These are phyloP conservation scores for Metschnikowia drakensbergensis DNA, from an alignment of 805 yeast genomes.

Conservation along the genomic window DNA sequence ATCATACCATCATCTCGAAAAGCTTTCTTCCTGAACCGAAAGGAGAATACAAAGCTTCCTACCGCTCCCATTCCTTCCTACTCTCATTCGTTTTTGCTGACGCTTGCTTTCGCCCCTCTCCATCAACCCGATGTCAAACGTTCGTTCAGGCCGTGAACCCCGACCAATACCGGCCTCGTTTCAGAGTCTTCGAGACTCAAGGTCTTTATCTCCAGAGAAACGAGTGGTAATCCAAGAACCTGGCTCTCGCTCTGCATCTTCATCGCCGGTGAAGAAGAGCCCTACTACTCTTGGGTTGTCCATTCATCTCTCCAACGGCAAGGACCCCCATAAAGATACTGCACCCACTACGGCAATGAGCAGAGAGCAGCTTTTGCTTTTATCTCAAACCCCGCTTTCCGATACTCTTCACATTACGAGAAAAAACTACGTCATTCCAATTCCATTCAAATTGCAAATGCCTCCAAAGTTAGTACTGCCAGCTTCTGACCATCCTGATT, in stretches of 20 bases:
- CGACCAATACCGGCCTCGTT: slow-evolving; percentile 1
- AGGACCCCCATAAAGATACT: slow-evolving; percentile 19
- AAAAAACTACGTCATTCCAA: slow-evolving; percentile 35
- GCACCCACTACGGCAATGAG: slow-evolving; percentile 21
- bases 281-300: slow-evolving; percentile 24
- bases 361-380: slow-evolving; percentile 23
- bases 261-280: slow-evolving; percentile 31
- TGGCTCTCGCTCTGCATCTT: slow-evolving; percentile 30
- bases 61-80: background rate
- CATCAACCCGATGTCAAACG: background rate
- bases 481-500: slow-evolving; percentile 7
- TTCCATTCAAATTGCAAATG: slow-evolving; percentile 38
- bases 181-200: background rate
- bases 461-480: slow-evolving; percentile 35
- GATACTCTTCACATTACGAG: slow-evolving; percentile 33
- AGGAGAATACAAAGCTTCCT: background rate
- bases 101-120: background rate
- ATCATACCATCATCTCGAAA: background rate
- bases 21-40: background rate
- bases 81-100: background rate
- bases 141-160: background rate
- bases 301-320: slow-evolving; percentile 12
- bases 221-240: background rate
- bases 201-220: slow-evolving; percentile 1
- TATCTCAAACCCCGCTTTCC: slow-evolving; percentile 36